Evolutionary conservation across 2,329 filamentous ascomycete species (phyloP).

Genomic region (Ascochyta koolunga): DNA sequence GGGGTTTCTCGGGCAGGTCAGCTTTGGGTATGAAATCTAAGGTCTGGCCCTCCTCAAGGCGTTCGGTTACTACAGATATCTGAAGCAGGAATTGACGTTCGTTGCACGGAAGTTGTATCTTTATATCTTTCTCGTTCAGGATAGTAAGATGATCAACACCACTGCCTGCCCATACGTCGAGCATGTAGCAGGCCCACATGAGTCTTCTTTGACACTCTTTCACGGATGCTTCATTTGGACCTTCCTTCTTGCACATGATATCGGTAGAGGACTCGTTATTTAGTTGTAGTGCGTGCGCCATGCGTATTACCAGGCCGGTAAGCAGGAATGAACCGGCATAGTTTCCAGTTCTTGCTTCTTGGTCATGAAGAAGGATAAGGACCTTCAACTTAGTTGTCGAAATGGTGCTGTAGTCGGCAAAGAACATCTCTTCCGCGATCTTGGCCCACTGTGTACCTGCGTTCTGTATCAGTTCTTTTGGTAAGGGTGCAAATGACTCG

Average conservation of each 20-base stretch:
- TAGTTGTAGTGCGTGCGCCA: constrained; percentile 42
- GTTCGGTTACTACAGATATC: constrained; percentile 39
- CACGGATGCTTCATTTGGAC: constrained; percentile 38
- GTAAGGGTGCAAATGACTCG: constrained; percentile 32
- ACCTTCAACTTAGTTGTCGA: constrained; percentile 41
- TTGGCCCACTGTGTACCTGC: constrained; percentile 45
- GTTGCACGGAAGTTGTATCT: constrained; percentile 43
- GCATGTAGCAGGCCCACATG: constrained; percentile 46
- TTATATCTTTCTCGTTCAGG: constrained; percentile 40
- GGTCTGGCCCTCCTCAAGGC: constrained; percentile 32
- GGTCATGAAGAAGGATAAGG: constrained; percentile 39
- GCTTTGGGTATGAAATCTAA: constrained; percentile 32
- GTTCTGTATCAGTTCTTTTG: constrained; percentile 38
- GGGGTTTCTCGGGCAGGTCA: constrained; percentile 36
- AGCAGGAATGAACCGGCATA: constrained; percentile 42
- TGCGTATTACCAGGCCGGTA: constrained; percentile 40
- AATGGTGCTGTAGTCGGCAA: constrained; percentile 42
- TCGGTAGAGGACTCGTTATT: constrained; percentile 39
- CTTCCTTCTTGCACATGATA: constrained; percentile 35
- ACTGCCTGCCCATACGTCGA: constrained; percentile 44
- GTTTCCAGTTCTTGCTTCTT: constrained; percentile 40
- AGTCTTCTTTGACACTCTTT: constrained; percentile 39
- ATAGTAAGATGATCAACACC: constrained; percentile 43
- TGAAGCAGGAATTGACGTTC: constrained; percentile 41
- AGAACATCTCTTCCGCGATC: constrained; percentile 40